A percentile compares a stretch with the other conserved stretches of the same genome.
These are phyloP conservation scores for Cladosporium oxysporum DNA, from an alignment of 2,329 filamentous ascomycete genomes.

Conservation along the genomic window DNA sequence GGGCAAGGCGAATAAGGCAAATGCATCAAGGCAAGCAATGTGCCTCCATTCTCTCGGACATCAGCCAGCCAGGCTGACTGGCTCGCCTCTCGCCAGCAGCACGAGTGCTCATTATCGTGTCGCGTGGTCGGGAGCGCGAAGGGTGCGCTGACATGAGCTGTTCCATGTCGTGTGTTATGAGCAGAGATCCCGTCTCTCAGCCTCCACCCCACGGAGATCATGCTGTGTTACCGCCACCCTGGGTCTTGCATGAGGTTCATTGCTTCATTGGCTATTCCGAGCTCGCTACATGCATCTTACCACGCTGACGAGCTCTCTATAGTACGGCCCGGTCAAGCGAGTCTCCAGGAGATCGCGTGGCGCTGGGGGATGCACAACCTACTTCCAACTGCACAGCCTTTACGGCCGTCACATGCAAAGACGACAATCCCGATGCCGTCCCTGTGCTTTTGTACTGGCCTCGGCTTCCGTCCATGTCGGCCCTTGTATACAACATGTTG, in stretches of 20 bases:
- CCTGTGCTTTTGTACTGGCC: not conserved
- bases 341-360: conserved; percentile 12
- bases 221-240: conserved; percentile 3
- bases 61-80: no score
- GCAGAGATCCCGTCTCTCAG: conserved; percentile 6
- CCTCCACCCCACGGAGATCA: conserved; percentile 7
- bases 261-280: conserved; percentile 7
- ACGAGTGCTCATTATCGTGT: not conserved
- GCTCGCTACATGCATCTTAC: conserved; percentile 12
- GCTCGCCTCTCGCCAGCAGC: conserved; percentile 1
- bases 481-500: not conserved
- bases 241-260: not conserved
- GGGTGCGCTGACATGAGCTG: conserved; percentile 11
- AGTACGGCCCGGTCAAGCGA: conserved; percentile 9
- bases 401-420: not conserved
- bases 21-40: not conserved
- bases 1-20: not conserved
- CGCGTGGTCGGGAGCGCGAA: not conserved
- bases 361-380: conserved; percentile 10
- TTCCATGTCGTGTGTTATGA: not conserved
- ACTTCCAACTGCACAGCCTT: conserved; percentile 17
- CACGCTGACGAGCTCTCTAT: not conserved
- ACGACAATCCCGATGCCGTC: not conserved
- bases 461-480: not conserved
- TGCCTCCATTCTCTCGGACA: not conserved